Conservation (phyloP, 495 filamentous ascomycete species). For the Talaromyces thailandensis region DNA sequence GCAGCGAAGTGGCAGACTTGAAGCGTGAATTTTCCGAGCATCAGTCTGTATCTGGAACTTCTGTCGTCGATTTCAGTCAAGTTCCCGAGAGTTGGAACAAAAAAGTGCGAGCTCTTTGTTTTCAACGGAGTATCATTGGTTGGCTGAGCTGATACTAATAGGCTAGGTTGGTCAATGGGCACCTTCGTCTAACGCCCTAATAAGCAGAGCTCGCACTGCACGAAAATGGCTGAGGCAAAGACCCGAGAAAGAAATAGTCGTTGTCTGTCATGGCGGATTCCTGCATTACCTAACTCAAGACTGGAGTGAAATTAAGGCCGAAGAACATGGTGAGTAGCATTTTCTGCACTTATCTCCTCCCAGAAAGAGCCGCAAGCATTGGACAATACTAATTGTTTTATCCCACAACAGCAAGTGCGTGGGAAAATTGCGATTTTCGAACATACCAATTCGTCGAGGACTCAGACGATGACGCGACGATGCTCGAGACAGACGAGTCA, state of each 20-base stretch:
- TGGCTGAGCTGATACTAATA: not conserved
- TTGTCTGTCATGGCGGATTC: conserved; percentile 54
- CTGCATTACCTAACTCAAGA: conserved; percentile 66
- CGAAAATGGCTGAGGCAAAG: conserved; percentile 47
- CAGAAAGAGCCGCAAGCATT: not conserved
- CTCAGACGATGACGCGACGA: conserved; percentile 47
- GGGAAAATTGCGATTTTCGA: conserved; percentile 6
- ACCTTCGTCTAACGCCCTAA: conserved; percentile 39
- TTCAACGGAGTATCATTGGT: not conserved
- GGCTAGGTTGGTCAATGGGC: conserved; percentile 35
- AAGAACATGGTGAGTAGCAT: conserved; percentile 6
- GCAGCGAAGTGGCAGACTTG: conserved; percentile 35
- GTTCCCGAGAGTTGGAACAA: conserved; percentile 50
- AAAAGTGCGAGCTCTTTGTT: conserved; percentile 29
- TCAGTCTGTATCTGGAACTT: conserved; percentile 26
- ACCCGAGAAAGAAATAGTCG: conserved; percentile 43
- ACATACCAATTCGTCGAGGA: not conserved
- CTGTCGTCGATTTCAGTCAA: conserved; percentile 40
- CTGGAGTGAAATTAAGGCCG: conserved; percentile 27
- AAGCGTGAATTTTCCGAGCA: conserved; percentile 20
- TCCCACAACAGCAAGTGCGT: not conserved
- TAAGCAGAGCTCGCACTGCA: conserved; percentile 45
- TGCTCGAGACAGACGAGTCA: conserved; percentile 55
- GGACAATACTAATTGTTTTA: not conserved
- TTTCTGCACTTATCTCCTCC: not conserved